Conservation (phyloP, 306 rosid species). For the Quercus bicolor region DNA sequence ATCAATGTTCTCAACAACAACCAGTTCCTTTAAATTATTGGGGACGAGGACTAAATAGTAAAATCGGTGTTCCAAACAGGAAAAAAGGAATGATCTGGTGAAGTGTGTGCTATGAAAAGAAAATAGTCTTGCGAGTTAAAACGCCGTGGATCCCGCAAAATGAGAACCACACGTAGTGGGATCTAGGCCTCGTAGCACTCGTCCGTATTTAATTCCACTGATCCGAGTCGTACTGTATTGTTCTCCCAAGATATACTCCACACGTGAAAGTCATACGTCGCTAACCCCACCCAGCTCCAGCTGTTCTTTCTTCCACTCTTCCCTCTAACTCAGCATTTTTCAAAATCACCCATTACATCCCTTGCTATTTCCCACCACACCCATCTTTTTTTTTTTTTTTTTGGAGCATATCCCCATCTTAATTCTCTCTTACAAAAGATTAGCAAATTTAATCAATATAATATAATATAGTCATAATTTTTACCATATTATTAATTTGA, state of each 20-base stretch:
- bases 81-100: not conserved
- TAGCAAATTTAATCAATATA: no score
- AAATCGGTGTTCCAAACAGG: not conserved
- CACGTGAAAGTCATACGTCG: conserved; percentile 42
- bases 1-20: conserved; percentile 4
- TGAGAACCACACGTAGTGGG: conserved; percentile 12
- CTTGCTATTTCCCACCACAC: not conserved
- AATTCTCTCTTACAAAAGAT: no score
- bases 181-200: conserved; percentile 19
- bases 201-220: not conserved
- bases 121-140: conserved; percentile 1
- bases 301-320: not conserved
- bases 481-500: no score
- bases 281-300: conserved; percentile 31
- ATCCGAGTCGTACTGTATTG: not conserved
- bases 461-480: no score
- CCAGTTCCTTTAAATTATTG: not conserved
- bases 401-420: no score
- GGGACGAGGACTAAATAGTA: not conserved
- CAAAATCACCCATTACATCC: not conserved
- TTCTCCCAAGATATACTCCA: conserved; percentile 28
- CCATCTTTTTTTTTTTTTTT: no score
- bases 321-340: not conserved
- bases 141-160: conserved; percentile 29
- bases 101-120: not conserved